phyloP scores from a whole-genome alignment of 2,329 filamentous ascomycete species.

The Fusarium tupiense region DNA sequence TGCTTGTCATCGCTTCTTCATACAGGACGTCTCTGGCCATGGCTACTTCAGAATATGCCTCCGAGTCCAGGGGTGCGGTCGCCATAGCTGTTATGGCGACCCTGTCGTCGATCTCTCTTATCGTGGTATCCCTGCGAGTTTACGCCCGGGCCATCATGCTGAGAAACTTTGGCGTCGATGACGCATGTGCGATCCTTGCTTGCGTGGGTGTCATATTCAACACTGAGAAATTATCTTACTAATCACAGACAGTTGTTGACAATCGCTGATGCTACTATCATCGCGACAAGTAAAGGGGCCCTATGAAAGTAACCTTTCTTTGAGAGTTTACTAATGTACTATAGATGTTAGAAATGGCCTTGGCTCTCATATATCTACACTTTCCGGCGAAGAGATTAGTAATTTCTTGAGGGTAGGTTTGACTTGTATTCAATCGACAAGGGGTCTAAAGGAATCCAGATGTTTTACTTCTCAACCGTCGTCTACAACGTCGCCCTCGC shows the following conservation, averaged over 20 bases:
- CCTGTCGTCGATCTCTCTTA: not conserved
- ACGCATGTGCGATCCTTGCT: not conserved
- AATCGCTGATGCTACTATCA: not conserved
- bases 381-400: not conserved
- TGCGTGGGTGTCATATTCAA: not conserved
- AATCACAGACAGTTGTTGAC: not conserved
- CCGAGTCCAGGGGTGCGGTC: not conserved
- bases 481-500: not conserved
- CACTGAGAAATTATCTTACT: not conserved
- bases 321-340: accelerated
- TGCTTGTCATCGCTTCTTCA: not conserved
- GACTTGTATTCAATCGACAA: accelerated
- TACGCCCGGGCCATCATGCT: not conserved
- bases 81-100: not conserved
- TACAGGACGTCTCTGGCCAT: not conserved
- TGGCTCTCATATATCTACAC: not conserved
- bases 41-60: not conserved
- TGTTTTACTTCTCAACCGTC: not conserved
- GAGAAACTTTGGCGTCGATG: not conserved
- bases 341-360: not conserved
- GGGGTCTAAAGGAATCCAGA: accelerated
- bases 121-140: not conserved
- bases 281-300: not conserved
- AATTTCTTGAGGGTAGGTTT: not conserved
- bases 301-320: accelerated